Base-by-base conservation (phyloP, 2,329 filamentous ascomycete species). In the Colletotrichum endophyticum region DNA sequence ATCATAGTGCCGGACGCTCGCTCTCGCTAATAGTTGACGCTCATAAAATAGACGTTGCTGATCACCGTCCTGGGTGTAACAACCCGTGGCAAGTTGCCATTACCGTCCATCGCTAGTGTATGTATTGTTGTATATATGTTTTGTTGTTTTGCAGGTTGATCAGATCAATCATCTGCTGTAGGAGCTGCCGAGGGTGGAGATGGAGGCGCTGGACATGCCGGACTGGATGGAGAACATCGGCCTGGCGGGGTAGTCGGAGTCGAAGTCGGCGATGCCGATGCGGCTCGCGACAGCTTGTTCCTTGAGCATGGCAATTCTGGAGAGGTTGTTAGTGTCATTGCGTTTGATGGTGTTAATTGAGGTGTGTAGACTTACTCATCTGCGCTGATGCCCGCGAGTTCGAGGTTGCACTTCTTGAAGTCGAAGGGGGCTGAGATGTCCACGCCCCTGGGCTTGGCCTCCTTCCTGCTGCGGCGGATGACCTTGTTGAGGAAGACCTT, bases 391-490 rank as follows among this genome's bases (percentile, higher is more conserved):
- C 91, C 91, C 4, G 90, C 90, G 16, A 92, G 84, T 59, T 83
- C 84, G 56, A 89, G 85, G n/a, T 86, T 84, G 80, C 91, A 89
- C 74, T 87, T 88, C 81, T 89, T 89, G 80, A 92, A 89, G 81
- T 92, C 87, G 83, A 91, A 93, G 0, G 91, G 91, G 12, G 88
- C 87, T 66, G 90, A 92, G 81, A 91, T 91, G 69, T 88, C 84
- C 16, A 88, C 75, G n/a, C 79, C 81, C 25, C 82, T n/a, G 19
- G 28, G 82, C 80, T 87, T 87, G 63, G 84, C 81, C 80, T 88
- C 82, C 81, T 88, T 89, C 72, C 86, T 84, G 30, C 28, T 22
- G 61, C 87, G 81, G 39, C 83, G 85, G 73, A 89, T 87, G 56
- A 90, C 82, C 34, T 87, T 89, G 30, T 84, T 82, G 79, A 84